Evolutionary conservation across 768 basidiomycete genomes (phyloP), one percentile per base, ranked within the genome.

Genomic region (Leccinum truebloodii): DNA sequence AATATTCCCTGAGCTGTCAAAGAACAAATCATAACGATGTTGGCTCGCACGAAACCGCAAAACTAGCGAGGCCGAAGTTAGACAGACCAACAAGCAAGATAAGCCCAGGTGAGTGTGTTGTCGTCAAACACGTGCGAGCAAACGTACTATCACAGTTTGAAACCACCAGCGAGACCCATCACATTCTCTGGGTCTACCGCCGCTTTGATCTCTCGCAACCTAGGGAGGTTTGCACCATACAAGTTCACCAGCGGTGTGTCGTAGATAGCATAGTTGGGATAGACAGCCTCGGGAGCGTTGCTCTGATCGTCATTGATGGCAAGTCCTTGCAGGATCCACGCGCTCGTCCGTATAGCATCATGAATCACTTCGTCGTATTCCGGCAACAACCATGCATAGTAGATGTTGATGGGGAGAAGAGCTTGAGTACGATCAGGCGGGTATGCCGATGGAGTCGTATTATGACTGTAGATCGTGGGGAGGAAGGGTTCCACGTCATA

Each of bases 331-430:
- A 87, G 75, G 2, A 71, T 74, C 0, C 60, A 72, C 0, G 77
- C 73, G 58, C 76, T 82, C 28, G 72, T 61, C 24, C 69, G 69
- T 10, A 74, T 69, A 3, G 82, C 79, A 20, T 75, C 61, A 4
- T 79, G 68, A 60, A 84, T 9, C 1, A 4, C 32, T 3, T 54
- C 18, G n/a, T 59, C 66, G 1, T 9, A 8, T 24, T 58, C 39
- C 4, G 55, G 18, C 2, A 8, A 16, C 3, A 48, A 0, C 60
- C 67, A 67, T 14, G 56, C 58, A 26, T 30, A 49, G 78, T 81
- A 85, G 4, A 79, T 76, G 72, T 82, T 81, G 51, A 82, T 70
- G 0, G 82, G 84, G 10, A 77, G 69, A 51, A 78, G 69, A 18
- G 66, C 68, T 6, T 58, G 67, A 2, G 67, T 50, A 32, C 82